Percentiles rank a stretch among this genome's conserved stretches.
Conservation (phyloP, 148 eudicot genomes). For the Salicornia ramosissima region DNA sequence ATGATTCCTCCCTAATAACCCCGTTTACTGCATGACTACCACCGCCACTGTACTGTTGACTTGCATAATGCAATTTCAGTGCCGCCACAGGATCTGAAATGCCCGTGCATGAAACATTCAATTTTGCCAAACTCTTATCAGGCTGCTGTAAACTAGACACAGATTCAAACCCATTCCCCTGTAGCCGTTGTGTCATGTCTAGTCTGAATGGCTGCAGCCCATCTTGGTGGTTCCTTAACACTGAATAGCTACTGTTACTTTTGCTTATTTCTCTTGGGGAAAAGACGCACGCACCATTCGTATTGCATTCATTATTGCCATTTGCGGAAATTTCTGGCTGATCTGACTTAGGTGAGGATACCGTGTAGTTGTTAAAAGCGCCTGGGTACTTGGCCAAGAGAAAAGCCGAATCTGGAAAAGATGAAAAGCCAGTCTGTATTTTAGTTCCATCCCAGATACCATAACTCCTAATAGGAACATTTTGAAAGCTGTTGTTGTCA, state of each 20-base stretch:
- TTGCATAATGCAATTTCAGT: slow-evolving; percentile 60
- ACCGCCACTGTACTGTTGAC: slow-evolving; percentile 35
- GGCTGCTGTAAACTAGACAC: slow-evolving; percentile 40
- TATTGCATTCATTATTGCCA: slow-evolving; percentile 29
- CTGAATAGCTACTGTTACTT: slow-evolving; percentile 39
- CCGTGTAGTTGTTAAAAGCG: slow-evolving; percentile 46
- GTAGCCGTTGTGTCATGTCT: slow-evolving; percentile 41
- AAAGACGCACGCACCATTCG: slow-evolving; percentile 42
- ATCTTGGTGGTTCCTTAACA: slow-evolving; percentile 35
- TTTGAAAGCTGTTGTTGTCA: slow-evolving; percentile 41
- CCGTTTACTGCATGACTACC: slow-evolving; percentile 19
- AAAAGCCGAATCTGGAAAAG: slow-evolving; percentile 62
- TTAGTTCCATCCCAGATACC: slow-evolving; percentile 77
- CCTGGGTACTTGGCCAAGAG: slow-evolving; percentile 68
- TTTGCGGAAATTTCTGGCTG: slow-evolving; percentile 28
- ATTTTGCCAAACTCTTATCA: slow-evolving; percentile 32
- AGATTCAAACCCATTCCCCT: slow-evolving; percentile 42
- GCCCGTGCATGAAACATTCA: slow-evolving; percentile 42
- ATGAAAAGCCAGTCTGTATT: slow-evolving; percentile 46
- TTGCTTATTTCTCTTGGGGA: slow-evolving; percentile 35
- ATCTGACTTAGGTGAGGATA: slow-evolving; percentile 37
- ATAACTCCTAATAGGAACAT: slow-evolving; percentile 54
- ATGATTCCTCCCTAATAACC: slow-evolving; percentile 11
- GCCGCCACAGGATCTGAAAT: slow-evolving; percentile 90
- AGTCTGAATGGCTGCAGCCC: slow-evolving; percentile 48